A percentile compares a stretch with the other conserved stretches of the same genome.
phyloP scores from a whole-genome alignment of 768 basidiomycete species.

The Boletus vinaceobasis region DNA sequence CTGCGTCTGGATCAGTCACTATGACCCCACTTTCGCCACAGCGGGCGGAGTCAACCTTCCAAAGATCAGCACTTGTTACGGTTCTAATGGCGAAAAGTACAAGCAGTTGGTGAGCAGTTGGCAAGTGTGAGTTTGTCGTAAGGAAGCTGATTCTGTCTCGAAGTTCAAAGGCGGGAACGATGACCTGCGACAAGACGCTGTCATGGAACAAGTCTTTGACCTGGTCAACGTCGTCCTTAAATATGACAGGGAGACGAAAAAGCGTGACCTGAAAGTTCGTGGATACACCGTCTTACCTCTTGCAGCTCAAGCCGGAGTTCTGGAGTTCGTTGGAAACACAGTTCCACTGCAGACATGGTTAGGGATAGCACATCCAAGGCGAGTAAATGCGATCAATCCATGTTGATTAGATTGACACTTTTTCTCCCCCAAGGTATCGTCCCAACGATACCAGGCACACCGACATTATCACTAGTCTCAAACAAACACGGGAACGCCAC shows the following conservation, averaged over 20 bases:
- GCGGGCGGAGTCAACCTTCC: slow-evolving; percentile 83
- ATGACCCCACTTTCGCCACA: slow-evolving; percentile 51
- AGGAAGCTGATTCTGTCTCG: slow-evolving; percentile 1
- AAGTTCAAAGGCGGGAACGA: slow-evolving; percentile 93
- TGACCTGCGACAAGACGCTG: slow-evolving; percentile 94
- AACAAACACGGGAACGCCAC: slow-evolving; percentile 31
- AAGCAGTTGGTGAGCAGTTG: slow-evolving; percentile 69
- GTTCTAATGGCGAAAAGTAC: slow-evolving; percentile 60
- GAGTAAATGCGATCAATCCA: slow-evolving; percentile 15
- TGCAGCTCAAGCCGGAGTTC: slow-evolving; percentile 70
- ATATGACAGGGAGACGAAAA: slow-evolving; percentile 71
- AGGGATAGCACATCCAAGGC: slow-evolving; percentile 57
- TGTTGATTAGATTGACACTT: not conserved
- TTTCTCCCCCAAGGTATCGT: slow-evolving; percentile 51
- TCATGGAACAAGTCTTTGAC: slow-evolving; percentile 97
- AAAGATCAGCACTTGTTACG: slow-evolving; percentile 73
- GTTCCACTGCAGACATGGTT: slow-evolving; percentile 64
- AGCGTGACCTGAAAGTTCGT: slow-evolving; percentile 69
- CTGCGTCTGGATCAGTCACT: slow-evolving; percentile 67
- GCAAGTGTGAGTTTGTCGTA: not conserved
- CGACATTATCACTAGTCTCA: slow-evolving; percentile 32
- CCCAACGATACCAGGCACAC: slow-evolving; percentile 47
- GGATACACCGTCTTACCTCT: slow-evolving; percentile 91
- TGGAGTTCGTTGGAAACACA: slow-evolving; percentile 90
- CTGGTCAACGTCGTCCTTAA: slow-evolving; percentile 78